Evolutionary conservation across 2,329 filamentous ascomycete genomes (phyloP).

Genomic region (Penicillium rolfsii): DNA sequence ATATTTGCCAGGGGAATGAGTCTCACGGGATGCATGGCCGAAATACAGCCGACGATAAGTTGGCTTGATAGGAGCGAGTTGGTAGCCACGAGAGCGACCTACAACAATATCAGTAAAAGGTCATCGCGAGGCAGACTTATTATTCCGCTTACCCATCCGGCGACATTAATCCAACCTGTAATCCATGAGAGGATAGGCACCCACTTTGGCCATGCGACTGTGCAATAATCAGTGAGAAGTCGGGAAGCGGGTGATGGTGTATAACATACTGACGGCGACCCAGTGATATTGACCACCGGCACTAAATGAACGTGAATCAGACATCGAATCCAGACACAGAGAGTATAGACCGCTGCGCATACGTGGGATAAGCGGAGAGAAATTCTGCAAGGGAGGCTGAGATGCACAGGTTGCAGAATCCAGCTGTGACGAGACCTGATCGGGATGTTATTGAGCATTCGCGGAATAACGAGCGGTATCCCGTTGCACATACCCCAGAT

Average conservation of each 20-base stretch:
- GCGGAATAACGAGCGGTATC: neutral
- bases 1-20: neutral
- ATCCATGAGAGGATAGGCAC: constrained; percentile 67
- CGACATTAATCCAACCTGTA: constrained; percentile 71
- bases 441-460: neutral
- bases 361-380: constrained; percentile 63
- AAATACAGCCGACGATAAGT: constrained; percentile 67
- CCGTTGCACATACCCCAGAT: constrained; percentile 64
- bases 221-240: constrained; percentile 5
- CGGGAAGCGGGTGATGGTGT: too few species aligned
- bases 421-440: constrained; percentile 57
- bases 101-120: constrained; percentile 22
- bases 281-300: constrained; percentile 70
- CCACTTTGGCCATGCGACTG: constrained; percentile 62
- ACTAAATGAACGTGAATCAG: constrained; percentile 13
- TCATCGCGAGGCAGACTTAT: neutral
- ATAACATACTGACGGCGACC: constrained; percentile 58
- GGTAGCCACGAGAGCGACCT: constrained; percentile 64
- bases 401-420: constrained; percentile 70
- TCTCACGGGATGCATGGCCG: constrained; percentile 58
- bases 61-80: constrained; percentile 68
- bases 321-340: neutral
- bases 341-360: constrained; percentile 7
- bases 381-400: constrained; percentile 72
- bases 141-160: constrained; percentile 61